Conservation (phyloP, 2,329 filamentous ascomycete species). For the Penicillium sp. region DNA sequence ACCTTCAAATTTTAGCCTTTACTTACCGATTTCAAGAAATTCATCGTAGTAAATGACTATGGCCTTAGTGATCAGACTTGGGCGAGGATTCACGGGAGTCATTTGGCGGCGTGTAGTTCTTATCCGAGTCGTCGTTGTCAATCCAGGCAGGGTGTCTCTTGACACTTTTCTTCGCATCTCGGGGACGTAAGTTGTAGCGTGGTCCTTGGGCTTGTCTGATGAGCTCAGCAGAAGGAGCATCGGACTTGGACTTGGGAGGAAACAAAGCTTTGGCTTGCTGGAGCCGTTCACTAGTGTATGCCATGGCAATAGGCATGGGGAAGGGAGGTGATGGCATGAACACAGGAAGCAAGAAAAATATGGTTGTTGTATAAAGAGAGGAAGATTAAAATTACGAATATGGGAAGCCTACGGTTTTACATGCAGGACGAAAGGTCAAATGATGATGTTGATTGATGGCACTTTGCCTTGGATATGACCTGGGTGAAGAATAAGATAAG, state of each 20-base stretch:
- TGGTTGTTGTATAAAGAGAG: not conserved
- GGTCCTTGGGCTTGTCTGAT: not conserved
- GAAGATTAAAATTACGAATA: not conserved
- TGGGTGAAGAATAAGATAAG: too few relatives aligned
- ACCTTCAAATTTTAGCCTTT: not conserved
- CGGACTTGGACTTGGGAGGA: not conserved
- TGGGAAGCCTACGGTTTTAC: not conserved
- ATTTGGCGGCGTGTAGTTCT: slow-evolving; percentile 31
- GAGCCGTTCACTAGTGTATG: not conserved
- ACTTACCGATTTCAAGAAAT: not conserved
- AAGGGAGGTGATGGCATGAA: not conserved
- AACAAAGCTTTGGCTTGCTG: not conserved
- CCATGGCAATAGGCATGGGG: not conserved
- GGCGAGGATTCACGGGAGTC: not conserved
- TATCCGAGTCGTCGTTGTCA: slow-evolving; percentile 39
- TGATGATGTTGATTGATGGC: not conserved
- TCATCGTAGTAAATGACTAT: too few relatives aligned
- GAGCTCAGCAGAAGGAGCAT: not conserved
- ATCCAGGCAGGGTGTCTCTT: slow-evolving; percentile 20
- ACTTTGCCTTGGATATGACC: too few relatives aligned
- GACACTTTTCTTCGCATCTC: not conserved
- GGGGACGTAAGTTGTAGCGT: not conserved
- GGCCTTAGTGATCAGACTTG: not conserved
- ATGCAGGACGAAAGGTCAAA: not conserved
- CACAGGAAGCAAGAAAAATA: not conserved